These are phyloP conservation scores for Pleodorina starrii DNA, from an alignment of 139 green algal species.

Conservation along the genomic window DNA sequence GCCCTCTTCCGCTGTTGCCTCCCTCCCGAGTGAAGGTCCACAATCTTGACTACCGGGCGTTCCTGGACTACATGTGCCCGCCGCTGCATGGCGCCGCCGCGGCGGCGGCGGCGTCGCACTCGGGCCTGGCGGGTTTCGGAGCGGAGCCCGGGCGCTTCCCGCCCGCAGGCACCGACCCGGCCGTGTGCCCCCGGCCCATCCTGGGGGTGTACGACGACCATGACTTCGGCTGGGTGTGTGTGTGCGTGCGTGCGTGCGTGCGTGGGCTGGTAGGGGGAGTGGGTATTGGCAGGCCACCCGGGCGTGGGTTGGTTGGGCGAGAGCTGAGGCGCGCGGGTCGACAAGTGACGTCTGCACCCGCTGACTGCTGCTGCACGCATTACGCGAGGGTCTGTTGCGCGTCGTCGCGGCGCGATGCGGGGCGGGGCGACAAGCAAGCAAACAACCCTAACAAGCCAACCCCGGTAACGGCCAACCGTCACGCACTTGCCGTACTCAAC, in stretches of 20 bases:
- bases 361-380: too few species aligned
- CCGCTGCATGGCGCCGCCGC: not conserved
- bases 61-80: conserved; percentile 79
- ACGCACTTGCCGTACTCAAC: not conserved
- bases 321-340: too few species aligned
- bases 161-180: conserved; percentile 64
- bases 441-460: too few species aligned
- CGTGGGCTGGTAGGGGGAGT: too few species aligned
- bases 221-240: conserved; percentile 64
- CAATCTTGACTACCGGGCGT: conserved; percentile 62
- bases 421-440: too few species aligned
- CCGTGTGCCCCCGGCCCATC: conserved; percentile 68
- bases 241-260: not conserved
- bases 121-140: conserved; percentile 10
- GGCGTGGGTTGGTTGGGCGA: too few species aligned
- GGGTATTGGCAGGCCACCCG: too few species aligned
- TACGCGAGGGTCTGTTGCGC: too few species aligned
- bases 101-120: not conserved
- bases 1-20: too few species aligned
- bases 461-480: not conserved
- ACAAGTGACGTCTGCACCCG: too few species aligned
- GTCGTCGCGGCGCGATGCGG: too few species aligned
- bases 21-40: conserved; percentile 58
- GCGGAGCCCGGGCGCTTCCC: conserved; percentile 50
- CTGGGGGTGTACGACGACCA: conserved; percentile 80